Evolutionary conservation across 2,329 filamentous ascomycete genomes (phyloP), one percentile per base, ranked within the genome.

Genomic region (Hyphodiscus sp.): DNA sequence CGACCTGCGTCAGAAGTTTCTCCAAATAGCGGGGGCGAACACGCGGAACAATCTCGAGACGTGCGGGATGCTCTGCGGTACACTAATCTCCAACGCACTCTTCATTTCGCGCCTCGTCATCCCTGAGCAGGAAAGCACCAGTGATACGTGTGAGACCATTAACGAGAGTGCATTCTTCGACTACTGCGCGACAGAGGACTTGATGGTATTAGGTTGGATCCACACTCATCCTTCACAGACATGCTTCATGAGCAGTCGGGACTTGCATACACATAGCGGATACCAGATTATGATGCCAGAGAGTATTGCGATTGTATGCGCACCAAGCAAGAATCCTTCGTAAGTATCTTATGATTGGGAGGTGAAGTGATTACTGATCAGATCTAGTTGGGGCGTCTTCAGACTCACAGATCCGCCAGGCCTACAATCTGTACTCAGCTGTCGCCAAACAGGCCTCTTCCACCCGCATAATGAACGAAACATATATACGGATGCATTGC

Each of bases 201-300:
- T 66, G 33, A 58, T 67, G 54, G 59, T 64, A 8, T 47, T 67
- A 41, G 65, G 65, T 41, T 99, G 94, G 94, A 99, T 99, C 57
- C 94, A 99, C 68, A 99, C 94, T 0, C 94, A 99, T 69, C 94
- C 94, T 0, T 90, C 87, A 0, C 94, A 99, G 72, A 95, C 90
- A 0, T 99, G 94, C 70, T 99, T 99, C 69, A 95, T 99, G 89
- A 96, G 90, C 68, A 94, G 87, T 47, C 78, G 92, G 48, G 94
- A 99, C 67, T 68, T 97, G 61, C 94, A 99, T 67, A 99, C 95
- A 0, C 92, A 96, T 67, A 85, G 86, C 2, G 91, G 91, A 11
- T 97, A 96, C 68, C 94, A 99, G 71, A 85, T 94, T 55, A 96
- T 96, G 90, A 81, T 97, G 72, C 86, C 91, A 0, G 94, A 99